phyloP scores from a whole-genome alignment of 2,329 filamentous ascomycete genomes.

The Calonectria pseudoreteaudii region DNA sequence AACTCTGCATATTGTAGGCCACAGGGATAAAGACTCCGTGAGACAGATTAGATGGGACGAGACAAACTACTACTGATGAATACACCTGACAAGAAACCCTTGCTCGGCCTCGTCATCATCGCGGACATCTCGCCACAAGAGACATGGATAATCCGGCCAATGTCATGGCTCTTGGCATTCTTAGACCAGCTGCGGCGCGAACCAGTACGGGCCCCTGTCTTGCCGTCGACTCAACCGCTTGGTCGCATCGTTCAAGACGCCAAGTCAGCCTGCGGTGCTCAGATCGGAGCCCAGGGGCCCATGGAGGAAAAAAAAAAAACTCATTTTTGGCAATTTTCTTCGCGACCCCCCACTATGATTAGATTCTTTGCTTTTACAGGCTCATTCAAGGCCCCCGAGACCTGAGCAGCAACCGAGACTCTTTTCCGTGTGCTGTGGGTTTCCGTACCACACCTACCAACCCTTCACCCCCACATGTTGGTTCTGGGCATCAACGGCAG shows the following conservation, averaged over 20 bases:
- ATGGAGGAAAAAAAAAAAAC: neutral
- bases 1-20: neutral
- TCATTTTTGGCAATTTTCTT: neutral
- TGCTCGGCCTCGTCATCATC: neutral
- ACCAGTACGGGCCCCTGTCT: neutral
- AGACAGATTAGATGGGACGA: neutral
- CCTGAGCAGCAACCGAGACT: neutral
- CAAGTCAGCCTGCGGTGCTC: neutral
- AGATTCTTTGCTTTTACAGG: slow-evolving; percentile 4
- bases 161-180: neutral
- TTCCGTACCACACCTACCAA: neutral
- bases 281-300: neutral
- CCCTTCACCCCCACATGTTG: neutral
- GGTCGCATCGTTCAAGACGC: neutral
- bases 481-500: neutral
- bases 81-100: neutral
- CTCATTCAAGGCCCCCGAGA: neutral
- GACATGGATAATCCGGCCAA: slow-evolving; percentile 8
- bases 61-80: neutral
- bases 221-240: neutral
- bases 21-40: neutral
- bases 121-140: neutral
- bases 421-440: neutral
- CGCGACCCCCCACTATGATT: slow-evolving; percentile 2
- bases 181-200: neutral